Evolutionary conservation across 352 stramenopile species (phyloP), one percentile per base, ranked within the genome.

Genomic region (Salisapilia sapeloensis): DNA sequence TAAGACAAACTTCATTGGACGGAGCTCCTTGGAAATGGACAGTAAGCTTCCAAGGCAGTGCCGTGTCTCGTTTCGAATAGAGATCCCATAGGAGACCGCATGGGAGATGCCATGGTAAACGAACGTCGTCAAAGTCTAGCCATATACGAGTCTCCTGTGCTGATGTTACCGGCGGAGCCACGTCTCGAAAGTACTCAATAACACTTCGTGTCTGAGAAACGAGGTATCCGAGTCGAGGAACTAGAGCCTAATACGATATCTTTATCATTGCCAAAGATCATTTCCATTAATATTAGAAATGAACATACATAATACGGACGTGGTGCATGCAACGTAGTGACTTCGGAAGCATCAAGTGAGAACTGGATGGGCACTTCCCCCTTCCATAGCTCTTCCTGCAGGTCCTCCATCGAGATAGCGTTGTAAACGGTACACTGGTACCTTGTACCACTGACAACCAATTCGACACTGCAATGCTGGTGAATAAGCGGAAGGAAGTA

Each of bases 1-100:
- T 8, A 4, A 6, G 13, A 19, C 31, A 40, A 22, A 79, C 60
- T 42, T 66, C 38, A 16, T 71, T 47, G 4, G 39, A 40, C 14
- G 74, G 74, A 35, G 77, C 85, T 15, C 60, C 55, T n/a, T 74
- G 52, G 30, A 89, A 89, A 30, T 83, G 74, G n/a, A 89, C 66
- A 2, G 65, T 80, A 21, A 89, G 46, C 1, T 46, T 32, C 74
- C 70, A 89, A 4, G 74, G 74, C 11, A 87, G 41, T 17, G 50
- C 28, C 4, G 28, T 24, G 14, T 38, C 24, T 11, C 16, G 16
- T 6, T 34, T 37, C 19, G 40, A 21, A 39, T 46, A 41, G 18
- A 64, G 33, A 23, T 89, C 74, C 31, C 64, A 71, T 21, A 89
- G 55, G 14, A 86, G 39, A 0, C 74, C 74, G 23, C 80, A 80